Percentiles rank a stretch among this genome's conserved stretches.
Evolutionary conservation across 176 grass and related monocot genomes (phyloP).

Genomic region (Elymus sibiricus): DNA sequence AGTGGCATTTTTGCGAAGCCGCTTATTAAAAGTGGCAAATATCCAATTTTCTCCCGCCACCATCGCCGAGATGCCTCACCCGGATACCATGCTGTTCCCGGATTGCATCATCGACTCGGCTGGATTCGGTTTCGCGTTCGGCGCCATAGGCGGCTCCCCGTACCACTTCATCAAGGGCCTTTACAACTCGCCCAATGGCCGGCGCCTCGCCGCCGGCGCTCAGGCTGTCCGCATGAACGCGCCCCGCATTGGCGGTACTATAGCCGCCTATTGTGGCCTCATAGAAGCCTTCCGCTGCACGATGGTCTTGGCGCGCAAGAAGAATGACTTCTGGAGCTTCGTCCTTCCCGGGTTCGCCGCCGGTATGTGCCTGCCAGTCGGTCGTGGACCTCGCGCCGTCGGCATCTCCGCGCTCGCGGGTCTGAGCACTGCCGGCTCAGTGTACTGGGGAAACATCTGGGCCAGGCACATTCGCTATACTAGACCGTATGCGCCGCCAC

Average conservation of each 20-base stretch:
- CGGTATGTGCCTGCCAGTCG: slow-evolving; percentile 41
- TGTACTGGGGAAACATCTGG: slow-evolving; percentile 46
- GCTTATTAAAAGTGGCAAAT: too few species aligned
- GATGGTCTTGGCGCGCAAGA: slow-evolving; percentile 55
- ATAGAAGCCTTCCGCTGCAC: slow-evolving; percentile 55
- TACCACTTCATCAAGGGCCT: slow-evolving; percentile 58
- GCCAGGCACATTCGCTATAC: slow-evolving; percentile 13
- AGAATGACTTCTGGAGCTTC: slow-evolving; percentile 75
- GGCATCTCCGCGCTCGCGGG: slow-evolving; percentile 18
- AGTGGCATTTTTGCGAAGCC: too few species aligned
- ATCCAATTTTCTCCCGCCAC: neutral
- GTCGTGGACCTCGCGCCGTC: slow-evolving; percentile 24
- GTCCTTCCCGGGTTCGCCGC: slow-evolving; percentile 44
- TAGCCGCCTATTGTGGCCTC: slow-evolving; percentile 50
- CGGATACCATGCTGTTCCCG: slow-evolving; percentile 34
- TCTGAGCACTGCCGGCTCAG: slow-evolving; percentile 29
- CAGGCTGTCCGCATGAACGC: slow-evolving; percentile 54
- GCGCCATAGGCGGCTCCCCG: slow-evolving; percentile 45
- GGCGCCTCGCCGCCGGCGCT: slow-evolving; percentile 40
- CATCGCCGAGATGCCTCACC: neutral
- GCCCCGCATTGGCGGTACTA: slow-evolving; percentile 40
- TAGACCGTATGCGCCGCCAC: neutral
- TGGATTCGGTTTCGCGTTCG: slow-evolving; percentile 43
- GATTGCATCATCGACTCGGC: slow-evolving; percentile 52
- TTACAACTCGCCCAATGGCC: slow-evolving; percentile 49